Evolutionary conservation across 2,329 filamentous ascomycete species (phyloP), one percentile per base, ranked within the genome.

Genomic region (Microcyclospora tardicrescens): DNA sequence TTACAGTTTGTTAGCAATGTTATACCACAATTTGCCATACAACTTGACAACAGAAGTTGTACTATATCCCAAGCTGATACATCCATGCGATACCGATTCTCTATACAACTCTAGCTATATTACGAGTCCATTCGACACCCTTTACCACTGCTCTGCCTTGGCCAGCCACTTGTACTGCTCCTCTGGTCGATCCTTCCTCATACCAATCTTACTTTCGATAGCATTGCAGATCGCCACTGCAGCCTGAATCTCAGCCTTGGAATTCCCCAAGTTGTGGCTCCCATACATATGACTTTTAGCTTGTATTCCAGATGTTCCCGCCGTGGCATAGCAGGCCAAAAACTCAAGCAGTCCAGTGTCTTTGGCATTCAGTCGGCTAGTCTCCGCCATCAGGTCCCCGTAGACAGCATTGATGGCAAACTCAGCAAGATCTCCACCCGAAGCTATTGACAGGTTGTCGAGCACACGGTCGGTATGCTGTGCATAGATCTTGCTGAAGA

Each of bases 221-320:
- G 33, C 32, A 13, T 40, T 16, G 36, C 37, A 43, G n/a, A 47
- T 47, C 12, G 33, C 33, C n/a, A 49, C 38, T 8, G 47, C 44
- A 9, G 37, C 44, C 27, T 36, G 37, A 14, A 49, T 49, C 16
- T 48, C 45, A 10, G 38, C 41, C 35, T 44, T 44, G 15, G 36
- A 34, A 27, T 46, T 46, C 9, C 44, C 46, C 24, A 46, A 33
- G 30, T 46, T 48, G 13, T 41, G 46, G 31, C 40, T 40, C 10
- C 46, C 44, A 29, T 44, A 48, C 44, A 48, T 46, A 37, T 48
- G 46, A 9, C 43, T 43, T 28, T 48, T 48, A 2, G 46, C 46
- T 35, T 48, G 43, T 8, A 37, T 28, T 37, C 41, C 43, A 2
- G 37, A 34, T 10, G 42, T 44, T 10, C 46, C 44, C 43, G 42